Conservation (phyloP, 2,329 filamentous ascomycete genomes). For the Diplodia sapinea region DNA sequence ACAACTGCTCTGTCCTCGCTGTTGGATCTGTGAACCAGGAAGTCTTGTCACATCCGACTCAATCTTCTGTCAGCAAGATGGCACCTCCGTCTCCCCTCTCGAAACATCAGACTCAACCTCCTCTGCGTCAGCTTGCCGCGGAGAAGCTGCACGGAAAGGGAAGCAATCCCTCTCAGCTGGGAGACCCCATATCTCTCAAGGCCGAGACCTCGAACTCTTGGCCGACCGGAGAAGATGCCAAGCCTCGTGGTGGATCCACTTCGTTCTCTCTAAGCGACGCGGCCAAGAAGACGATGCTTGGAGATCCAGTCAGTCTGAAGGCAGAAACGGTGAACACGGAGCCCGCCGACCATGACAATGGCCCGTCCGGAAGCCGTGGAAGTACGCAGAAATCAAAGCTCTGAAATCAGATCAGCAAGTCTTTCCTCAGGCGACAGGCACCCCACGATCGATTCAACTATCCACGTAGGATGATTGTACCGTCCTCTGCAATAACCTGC, state of each 20-base stretch:
- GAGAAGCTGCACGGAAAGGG: conserved; percentile 21
- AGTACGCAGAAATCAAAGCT: conserved; percentile 19
- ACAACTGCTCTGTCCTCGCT: neutral
- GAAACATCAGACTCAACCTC: conserved; percentile 16
- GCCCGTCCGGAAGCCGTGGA: conserved; percentile 14
- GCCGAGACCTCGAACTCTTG: conserved; percentile 26
- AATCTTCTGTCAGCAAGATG: neutral
- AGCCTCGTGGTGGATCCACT: neutral
- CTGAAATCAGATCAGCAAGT: conserved; percentile 1
- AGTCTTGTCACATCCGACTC: neutral
- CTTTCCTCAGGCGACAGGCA: neutral
- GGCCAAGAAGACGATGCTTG: conserved; percentile 30
- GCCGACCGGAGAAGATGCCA: conserved; percentile 13
- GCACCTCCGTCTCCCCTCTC: conserved; percentile 12
- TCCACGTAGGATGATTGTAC: no score
- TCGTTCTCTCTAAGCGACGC: neutral
- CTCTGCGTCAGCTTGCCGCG: conserved; percentile 15
- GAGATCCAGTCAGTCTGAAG: conserved; percentile 29
- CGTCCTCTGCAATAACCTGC: no score
- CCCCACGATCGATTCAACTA: no score
- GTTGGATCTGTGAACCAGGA: neutral
- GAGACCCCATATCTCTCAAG: conserved; percentile 29
- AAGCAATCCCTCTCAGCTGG: conserved; percentile 29
- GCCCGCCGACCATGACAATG: conserved; percentile 30
- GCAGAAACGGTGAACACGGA: conserved; percentile 20